These are phyloP conservation scores for Suhomyces guaymorum DNA, from an alignment of 1,139 yeast species.

Conservation along the genomic window DNA sequence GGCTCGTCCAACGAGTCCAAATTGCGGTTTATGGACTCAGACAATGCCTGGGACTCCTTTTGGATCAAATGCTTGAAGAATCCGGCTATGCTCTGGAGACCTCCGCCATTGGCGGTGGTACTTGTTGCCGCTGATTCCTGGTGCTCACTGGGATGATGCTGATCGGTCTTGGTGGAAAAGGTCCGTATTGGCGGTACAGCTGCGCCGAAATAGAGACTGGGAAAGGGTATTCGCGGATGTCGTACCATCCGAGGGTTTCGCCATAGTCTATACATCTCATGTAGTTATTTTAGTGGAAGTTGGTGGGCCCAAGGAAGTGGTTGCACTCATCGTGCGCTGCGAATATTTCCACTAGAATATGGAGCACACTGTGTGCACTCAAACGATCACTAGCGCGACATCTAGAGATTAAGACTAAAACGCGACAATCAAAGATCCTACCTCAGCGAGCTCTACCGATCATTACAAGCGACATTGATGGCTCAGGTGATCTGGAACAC, in stretches of 20 bases:
- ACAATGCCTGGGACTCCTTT: slow-evolving; percentile 14
- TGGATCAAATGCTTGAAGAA: slow-evolving; percentile 12
- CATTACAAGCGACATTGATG: slow-evolving; percentile 28
- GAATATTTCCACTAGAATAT: neutral
- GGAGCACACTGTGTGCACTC: neutral
- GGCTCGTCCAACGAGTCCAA: slow-evolving; percentile 1
- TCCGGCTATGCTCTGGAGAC: slow-evolving; percentile 4
- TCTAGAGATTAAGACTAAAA: no score
- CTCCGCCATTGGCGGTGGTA: neutral
- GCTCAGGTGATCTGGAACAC: slow-evolving; percentile 52
- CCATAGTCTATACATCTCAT: slow-evolving; percentile 6
- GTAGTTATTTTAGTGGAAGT: neutral
- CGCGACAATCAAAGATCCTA: no score
- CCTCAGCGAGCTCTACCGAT: no score
- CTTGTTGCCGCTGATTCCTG: no score
- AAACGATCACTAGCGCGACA: neutral
- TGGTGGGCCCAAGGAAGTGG: no score
- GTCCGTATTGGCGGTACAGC: no score
- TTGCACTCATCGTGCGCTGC: neutral
- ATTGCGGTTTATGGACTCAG: slow-evolving; percentile 11
- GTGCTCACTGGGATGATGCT: no score
- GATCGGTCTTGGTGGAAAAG: no score
- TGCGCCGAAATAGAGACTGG: no score
- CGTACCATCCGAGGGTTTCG: slow-evolving; percentile 3
- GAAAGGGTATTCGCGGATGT: slow-evolving; percentile 5